Conservation (phyloP, 805 yeast species). For the Yamadazyma endophytica region DNA sequence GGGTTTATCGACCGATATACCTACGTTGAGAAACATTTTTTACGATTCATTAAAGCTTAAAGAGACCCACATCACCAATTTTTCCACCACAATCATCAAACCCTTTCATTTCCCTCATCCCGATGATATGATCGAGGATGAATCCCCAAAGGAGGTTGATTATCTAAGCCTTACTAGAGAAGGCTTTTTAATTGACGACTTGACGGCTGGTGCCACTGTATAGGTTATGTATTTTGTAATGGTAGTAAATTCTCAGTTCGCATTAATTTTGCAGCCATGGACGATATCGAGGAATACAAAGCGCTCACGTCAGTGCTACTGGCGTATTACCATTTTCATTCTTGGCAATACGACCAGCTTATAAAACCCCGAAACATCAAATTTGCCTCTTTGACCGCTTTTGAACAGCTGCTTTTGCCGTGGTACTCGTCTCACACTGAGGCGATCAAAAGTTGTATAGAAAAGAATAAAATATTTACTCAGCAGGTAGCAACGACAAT, state of each 20-base stretch:
- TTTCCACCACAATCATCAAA: constrained; percentile 12
- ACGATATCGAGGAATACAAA: constrained; percentile 27
- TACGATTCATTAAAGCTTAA: constrained; percentile 8
- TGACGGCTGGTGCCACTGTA: too few species aligned
- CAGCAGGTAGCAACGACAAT: constrained; percentile 38
- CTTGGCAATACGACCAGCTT: constrained; percentile 29
- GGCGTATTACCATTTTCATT: constrained; percentile 29
- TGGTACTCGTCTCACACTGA: constrained; percentile 47
- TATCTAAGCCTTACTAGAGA: constrained; percentile 7
- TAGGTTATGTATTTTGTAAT: too few species aligned
- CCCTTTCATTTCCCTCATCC: constrained; percentile 14
- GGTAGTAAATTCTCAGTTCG: too few species aligned
- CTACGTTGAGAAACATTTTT: constrained; percentile 8
- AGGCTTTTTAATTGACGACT: constrained; percentile 15
- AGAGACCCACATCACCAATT: constrained; percentile 12
- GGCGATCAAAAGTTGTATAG: constrained; percentile 39
- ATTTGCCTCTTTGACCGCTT: constrained; percentile 24
- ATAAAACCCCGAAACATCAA: constrained; percentile 28
- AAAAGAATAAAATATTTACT: constrained; percentile 42
- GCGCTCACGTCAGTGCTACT: constrained; percentile 35
- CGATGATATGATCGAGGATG: constrained; percentile 4
- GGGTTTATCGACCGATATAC: constrained; percentile 21
- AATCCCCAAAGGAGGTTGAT: constrained; percentile 10
- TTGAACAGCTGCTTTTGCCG: constrained; percentile 42
- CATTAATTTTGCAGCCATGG: constrained; percentile 4